Evolutionary conservation across 192 early-diverging fungal species (phyloP).

Genomic region (Gaertneriomyces semiglobifer): DNA sequence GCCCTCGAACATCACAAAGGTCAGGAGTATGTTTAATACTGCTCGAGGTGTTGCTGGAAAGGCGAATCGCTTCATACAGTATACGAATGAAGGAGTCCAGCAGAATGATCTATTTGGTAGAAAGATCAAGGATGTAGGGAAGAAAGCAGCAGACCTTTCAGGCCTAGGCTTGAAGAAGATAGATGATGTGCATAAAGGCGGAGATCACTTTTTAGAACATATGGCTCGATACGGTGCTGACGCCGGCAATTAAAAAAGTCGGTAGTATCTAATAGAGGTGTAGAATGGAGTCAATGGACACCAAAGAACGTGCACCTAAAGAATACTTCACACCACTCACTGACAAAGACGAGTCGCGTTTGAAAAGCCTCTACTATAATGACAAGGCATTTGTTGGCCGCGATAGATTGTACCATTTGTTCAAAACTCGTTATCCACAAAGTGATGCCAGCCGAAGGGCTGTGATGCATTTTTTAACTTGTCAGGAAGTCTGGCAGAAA

Average conservation of each 20-base stretch:
- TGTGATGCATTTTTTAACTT: background rate
- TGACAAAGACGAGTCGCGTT: background rate
- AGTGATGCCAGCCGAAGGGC: conserved; percentile 12
- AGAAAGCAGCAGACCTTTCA: background rate
- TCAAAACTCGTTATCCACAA: background rate
- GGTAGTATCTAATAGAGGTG: no score
- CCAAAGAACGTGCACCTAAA: no score
- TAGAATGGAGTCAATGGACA: no score
- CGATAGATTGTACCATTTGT: background rate
- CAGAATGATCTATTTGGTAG: no score
- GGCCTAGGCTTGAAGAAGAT: conserved; percentile 1
- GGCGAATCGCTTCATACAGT: no score
- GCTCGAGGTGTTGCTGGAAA: no score
- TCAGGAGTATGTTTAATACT: no score
- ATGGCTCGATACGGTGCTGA: no score
- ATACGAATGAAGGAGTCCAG: no score
- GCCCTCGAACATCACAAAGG: no score
- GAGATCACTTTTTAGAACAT: background rate
- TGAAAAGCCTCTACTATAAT: conserved; percentile 8
- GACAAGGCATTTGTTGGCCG: background rate
- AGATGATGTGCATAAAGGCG: background rate
- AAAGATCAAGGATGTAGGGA: background rate
- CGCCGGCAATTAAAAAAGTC: no score
- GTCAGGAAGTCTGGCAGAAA: background rate
- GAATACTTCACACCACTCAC: background rate